A percentile compares a stretch with the other conserved stretches of the same genome.
These are phyloP conservation scores for Starmerella apis DNA, from an alignment of 805 yeast genomes.

Conservation along the genomic window DNA sequence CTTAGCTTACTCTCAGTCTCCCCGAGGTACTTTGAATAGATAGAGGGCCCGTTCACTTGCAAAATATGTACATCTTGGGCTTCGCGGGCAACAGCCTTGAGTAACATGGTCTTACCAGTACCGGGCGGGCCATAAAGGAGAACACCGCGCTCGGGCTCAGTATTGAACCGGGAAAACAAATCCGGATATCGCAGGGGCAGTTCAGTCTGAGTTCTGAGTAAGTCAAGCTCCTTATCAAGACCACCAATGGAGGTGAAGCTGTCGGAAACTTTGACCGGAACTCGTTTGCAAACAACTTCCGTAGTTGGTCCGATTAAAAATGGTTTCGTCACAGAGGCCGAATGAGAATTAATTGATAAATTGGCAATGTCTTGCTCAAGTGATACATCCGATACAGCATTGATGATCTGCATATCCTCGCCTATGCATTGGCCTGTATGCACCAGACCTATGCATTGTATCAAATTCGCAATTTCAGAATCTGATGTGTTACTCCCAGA, in stretches of 20 bases:
- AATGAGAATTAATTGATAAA: not conserved
- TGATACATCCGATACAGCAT: constrained; percentile 39
- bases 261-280: not conserved
- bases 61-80: constrained; percentile 62
- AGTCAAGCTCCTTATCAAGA: constrained; percentile 48
- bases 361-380: constrained; percentile 36
- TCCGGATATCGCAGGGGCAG: constrained; percentile 72
- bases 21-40: constrained; percentile 85
- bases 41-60: constrained; percentile 79
- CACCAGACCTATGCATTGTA: constrained; percentile 23
- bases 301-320: not conserved
- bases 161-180: constrained; percentile 72
- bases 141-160: constrained; percentile 89
- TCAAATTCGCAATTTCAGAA: constrained; percentile 22
- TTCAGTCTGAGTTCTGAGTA: constrained; percentile 56
- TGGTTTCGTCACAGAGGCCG: not conserved
- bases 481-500: constrained; percentile 26
- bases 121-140: constrained; percentile 94
- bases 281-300: not conserved
- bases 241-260: constrained; percentile 66
- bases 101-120: constrained; percentile 85
- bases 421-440: constrained; percentile 36
- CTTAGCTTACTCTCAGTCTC: constrained; percentile 85
- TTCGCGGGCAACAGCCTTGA: constrained; percentile 71
- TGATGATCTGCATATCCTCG: constrained; percentile 42